Conservation (phyloP, 371 early-diverging fungal genomes). For the Apophysomyces variabilis region DNA sequence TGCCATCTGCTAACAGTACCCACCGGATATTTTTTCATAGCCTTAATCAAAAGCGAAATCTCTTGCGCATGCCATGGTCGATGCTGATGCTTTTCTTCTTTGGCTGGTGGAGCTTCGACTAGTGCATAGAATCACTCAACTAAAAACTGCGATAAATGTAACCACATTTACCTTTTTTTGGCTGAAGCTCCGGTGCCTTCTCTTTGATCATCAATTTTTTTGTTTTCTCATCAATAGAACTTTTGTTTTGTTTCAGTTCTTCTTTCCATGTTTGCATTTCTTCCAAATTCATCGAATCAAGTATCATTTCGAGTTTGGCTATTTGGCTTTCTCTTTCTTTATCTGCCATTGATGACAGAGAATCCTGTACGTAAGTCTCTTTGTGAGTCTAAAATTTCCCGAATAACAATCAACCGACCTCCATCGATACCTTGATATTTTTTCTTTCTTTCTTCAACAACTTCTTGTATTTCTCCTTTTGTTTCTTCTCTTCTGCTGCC, state of each 20-base stretch:
- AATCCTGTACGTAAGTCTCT: background rate
- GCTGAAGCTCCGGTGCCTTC: background rate
- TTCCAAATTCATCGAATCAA: slow-evolving; percentile 9
- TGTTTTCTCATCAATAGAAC: background rate
- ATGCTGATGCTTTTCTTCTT: slow-evolving; percentile 43
- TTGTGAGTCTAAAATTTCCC: background rate
- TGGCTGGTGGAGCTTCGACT: background rate
- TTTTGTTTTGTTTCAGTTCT: slow-evolving; percentile 18
- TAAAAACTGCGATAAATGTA: background rate
- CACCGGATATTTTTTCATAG: slow-evolving; percentile 67
- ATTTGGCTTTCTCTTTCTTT: background rate
- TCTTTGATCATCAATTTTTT: slow-evolving; percentile 18
- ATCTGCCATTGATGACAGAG: background rate
- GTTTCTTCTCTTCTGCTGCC: background rate
- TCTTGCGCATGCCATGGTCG: slow-evolving; percentile 57
- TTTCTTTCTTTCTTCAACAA: slow-evolving; percentile 1
- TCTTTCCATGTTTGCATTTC: slow-evolving; percentile 31
- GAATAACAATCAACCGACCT: background rate
- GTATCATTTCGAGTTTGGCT: background rate
- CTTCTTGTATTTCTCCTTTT: background rate
- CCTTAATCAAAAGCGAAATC: slow-evolving; percentile 58
- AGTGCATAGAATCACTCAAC: background rate
- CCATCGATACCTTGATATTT: background rate
- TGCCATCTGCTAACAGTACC: slow-evolving; percentile 66
- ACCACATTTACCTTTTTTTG: background rate